Base-by-base conservation (phyloP, 345 rosid species). In the Brassica rapa region DNA sequence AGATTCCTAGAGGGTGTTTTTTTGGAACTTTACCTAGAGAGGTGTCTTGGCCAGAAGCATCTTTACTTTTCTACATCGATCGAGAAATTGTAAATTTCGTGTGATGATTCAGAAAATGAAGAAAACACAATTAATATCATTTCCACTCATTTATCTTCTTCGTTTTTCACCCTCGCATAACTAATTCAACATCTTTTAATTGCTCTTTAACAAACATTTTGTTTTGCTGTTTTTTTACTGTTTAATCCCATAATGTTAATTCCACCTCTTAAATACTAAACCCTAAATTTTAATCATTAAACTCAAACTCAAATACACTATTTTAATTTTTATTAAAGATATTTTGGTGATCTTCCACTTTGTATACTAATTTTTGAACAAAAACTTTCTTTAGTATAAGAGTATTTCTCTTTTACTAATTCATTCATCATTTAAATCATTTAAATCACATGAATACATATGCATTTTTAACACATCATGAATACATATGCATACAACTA, bases 81-180 rank as follows among this genome's bases (percentile, higher is more conserved):
- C 69, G 79, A 64, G 43, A 80, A 68, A 74, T 33, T 79, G 79
- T 80, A 80, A 79, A 80, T 73, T 74, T 80, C 71, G 79, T 74
- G 75, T 80, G 68, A 80, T 71, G 78, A 80, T 80, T 29, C 69
- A 74, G 79, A 68, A 73, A 68, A 35, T n/a, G 15, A 10, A 10
- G n/a, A 5, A 27, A 15, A 6, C 23, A 4, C 25, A 15, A 72
- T 35, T 25, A 27, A 71, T 77, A 59, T 71, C 5, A 35, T 3
- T 51, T 63, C 19, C 21, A 32, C 24, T 9, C 27, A n/a, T 66
- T 74, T 9, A 5, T 15, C 23, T 35, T 66, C 27, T 32, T 41
- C n/a, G 53, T 11, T 46, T 14, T 12, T 46, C 15, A 11, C 6
- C 6, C 56, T n/a, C 8, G 19, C 8, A n/a, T 11, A 10, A 41